A percentile compares a stretch with the other conserved stretches of the same genome.
Evolutionary conservation across 192 early-diverging fungal species (phyloP).

Genomic region (Powellomyces hirtus): DNA sequence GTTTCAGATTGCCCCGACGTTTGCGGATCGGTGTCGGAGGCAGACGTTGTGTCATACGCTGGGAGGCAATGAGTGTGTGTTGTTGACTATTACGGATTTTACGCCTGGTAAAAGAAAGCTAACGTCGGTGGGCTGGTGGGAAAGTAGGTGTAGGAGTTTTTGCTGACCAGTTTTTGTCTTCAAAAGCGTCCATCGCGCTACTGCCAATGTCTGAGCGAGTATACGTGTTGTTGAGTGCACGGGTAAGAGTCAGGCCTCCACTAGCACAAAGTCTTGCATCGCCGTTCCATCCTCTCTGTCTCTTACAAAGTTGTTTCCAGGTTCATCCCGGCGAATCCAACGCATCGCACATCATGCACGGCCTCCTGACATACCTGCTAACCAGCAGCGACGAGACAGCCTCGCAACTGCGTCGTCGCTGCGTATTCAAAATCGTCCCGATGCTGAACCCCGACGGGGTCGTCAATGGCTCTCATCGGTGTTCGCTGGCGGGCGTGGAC

Average conservation of each 20-base stretch:
- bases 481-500: slow-evolving; percentile 50
- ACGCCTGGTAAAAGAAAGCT: slow-evolving; percentile 26
- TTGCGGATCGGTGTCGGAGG: slow-evolving; percentile 17
- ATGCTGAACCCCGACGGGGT: slow-evolving; percentile 61
- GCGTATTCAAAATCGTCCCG: slow-evolving; percentile 54
- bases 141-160: no score
- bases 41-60: slow-evolving; percentile 28
- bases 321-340: slow-evolving; percentile 59
- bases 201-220: slow-evolving; percentile 27
- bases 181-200: slow-evolving; percentile 14
- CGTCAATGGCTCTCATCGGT: slow-evolving; percentile 51
- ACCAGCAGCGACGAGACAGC: slow-evolving; percentile 35
- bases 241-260: slow-evolving; percentile 22
- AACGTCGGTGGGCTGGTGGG: no score
- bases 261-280: neutral
- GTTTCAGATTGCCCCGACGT: slow-evolving; percentile 13
- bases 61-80: slow-evolving; percentile 43
- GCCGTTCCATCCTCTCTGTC: neutral
- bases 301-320: slow-evolving; percentile 1
- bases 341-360: slow-evolving; percentile 52
- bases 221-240: slow-evolving; percentile 46
- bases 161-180: no score
- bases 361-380: slow-evolving; percentile 45
- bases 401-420: slow-evolving; percentile 28
- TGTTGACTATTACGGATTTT: slow-evolving; percentile 57